Percentiles rank a stretch among this genome's conserved stretches.
These are phyloP conservation scores for Macrocybe gigantea DNA, from an alignment of 768 basidiomycete genomes.

Conservation along the genomic window DNA sequence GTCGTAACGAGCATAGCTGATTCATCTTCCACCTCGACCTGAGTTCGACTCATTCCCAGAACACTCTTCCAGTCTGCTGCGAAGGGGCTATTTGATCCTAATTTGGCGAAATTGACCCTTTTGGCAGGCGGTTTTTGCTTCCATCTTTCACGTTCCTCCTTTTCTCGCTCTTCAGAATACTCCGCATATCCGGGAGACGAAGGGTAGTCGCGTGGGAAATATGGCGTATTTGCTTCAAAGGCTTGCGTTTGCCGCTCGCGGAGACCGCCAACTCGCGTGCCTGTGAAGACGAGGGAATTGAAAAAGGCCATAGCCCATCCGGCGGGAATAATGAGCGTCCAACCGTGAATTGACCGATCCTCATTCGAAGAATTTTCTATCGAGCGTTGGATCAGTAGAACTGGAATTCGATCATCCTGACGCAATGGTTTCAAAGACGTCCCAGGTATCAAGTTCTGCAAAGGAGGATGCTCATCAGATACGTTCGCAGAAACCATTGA, in stretches of 20 bases:
- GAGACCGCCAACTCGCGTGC: conserved; percentile 81
- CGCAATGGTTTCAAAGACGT: conserved; percentile 56
- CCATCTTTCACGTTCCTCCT: conserved; percentile 59
- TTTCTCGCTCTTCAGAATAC: conserved; percentile 42
- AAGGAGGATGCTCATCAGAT: not conserved
- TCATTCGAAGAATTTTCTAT: conserved; percentile 34
- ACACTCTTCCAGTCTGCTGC: conserved; percentile 67
- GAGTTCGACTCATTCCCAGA: conserved; percentile 40
- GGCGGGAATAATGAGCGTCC: conserved; percentile 79
- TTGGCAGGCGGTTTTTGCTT: conserved; percentile 84
- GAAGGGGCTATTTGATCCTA: conserved; percentile 71
- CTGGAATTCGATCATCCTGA: conserved; percentile 79
- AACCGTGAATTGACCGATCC: conserved; percentile 63
- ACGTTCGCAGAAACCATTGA: not conserved
- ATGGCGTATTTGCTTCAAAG: conserved; percentile 70
- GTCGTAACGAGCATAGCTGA: conserved; percentile 43
- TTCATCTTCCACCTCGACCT: conserved; percentile 8
- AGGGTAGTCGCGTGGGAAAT: conserved; percentile 84
- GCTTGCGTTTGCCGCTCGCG: conserved; percentile 75
- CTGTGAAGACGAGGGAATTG: conserved; percentile 74
- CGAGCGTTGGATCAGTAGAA: conserved; percentile 79
- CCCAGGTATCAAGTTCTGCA: conserved; percentile 74
- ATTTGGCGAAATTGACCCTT: conserved; percentile 60
- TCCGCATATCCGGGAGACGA: conserved; percentile 45
- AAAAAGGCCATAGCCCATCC: conserved; percentile 94